These are phyloP conservation scores for Debaryomyces psychrophilus DNA, from an alignment of 1,139 yeast species.

Conservation along the genomic window DNA sequence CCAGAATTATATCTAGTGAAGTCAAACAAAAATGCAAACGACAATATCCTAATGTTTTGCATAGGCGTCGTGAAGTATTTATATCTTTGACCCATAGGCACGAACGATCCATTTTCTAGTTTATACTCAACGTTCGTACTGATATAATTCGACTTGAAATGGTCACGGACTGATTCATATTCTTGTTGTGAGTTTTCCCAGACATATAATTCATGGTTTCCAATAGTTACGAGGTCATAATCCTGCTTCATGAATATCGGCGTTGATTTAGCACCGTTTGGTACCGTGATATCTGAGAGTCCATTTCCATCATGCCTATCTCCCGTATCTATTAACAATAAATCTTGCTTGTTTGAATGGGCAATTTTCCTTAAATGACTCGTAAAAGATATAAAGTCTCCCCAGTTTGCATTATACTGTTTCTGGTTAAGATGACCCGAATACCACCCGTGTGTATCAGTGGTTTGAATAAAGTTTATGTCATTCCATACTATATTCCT, in stretches of 20 bases:
- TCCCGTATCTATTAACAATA: conserved; percentile 82
- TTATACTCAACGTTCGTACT: conserved; percentile 79
- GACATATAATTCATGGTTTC: conserved; percentile 90
- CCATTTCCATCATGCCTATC: conserved; percentile 97
- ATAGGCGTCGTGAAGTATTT: conserved; percentile 67
- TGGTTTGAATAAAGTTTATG: conserved; percentile 84
- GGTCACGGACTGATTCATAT: conserved; percentile 57
- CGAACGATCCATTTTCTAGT: conserved; percentile 50
- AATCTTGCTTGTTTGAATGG: conserved; percentile 53
- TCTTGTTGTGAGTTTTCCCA: conserved; percentile 70
- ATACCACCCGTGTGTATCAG: conserved; percentile 96
- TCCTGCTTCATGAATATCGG: conserved; percentile 66
- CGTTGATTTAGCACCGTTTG: conserved; percentile 68
- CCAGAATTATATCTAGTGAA: conserved; percentile 63
- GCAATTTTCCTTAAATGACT: conserved; percentile 52
- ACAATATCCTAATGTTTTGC: conserved; percentile 55
- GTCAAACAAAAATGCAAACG: conserved; percentile 81
- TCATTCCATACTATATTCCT: conserved; percentile 67
- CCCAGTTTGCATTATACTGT: conserved; percentile 87
- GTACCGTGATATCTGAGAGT: conserved; percentile 71
- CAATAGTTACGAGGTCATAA: conserved; percentile 81
- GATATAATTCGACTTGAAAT: conserved; percentile 68
- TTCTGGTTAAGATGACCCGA: conserved; percentile 82
- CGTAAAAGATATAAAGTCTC: conserved; percentile 79
- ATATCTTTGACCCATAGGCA: conserved; percentile 69